Base-by-base conservation (phyloP, 1,284 basidiomycete species). In the Schizophyllum commune region DNA sequence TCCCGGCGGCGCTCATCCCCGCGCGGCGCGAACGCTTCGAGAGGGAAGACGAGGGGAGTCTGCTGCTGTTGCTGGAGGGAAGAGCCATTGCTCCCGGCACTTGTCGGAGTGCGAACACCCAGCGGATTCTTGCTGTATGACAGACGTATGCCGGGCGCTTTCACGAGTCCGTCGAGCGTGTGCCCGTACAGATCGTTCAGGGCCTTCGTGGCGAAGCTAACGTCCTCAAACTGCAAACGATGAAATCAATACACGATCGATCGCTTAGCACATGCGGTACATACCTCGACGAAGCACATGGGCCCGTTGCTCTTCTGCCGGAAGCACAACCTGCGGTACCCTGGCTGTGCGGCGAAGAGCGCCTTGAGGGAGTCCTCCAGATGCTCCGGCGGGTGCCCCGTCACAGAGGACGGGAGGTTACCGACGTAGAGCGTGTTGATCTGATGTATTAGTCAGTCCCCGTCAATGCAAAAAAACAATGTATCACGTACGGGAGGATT, bases 101-200 rank as follows among this genome's bases (percentile, higher is more conserved):
- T 85, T n/a, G 86, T 88, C 5, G 89, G 87, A 9, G 88, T 91
- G 55, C 89, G 86, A 55, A 91, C 89, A 54, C 94, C 94, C 15
- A 96, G 81, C 13, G 94, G 94, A 70, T 96, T 96, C 81, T 96
- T 96, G 74, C 93, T 96, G 74, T 96, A 99, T 17, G 94, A 96
- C 61, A 99, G 77, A 47, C 96, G 89, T 63, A 99, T 97, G 5
- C 95, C 94, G 51, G 92, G 92, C 62, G 93, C 92, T 75, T 96
- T 97, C 72, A 99, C 91, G 22, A 96, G 77, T 1, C 96, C 95
- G 64, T 86, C 85, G 51, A 99, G 80, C 9, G 86, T 93, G 71
- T 96, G 83, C n/a, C 96, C 96, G 65, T 96, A 95, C 62, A 98
- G 80, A 57, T 96, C 91, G 64, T 88, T 85, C 72, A 98, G 81